Conservation (phyloP, 345 rosid species). For the Conringia planisiliqua region DNA sequence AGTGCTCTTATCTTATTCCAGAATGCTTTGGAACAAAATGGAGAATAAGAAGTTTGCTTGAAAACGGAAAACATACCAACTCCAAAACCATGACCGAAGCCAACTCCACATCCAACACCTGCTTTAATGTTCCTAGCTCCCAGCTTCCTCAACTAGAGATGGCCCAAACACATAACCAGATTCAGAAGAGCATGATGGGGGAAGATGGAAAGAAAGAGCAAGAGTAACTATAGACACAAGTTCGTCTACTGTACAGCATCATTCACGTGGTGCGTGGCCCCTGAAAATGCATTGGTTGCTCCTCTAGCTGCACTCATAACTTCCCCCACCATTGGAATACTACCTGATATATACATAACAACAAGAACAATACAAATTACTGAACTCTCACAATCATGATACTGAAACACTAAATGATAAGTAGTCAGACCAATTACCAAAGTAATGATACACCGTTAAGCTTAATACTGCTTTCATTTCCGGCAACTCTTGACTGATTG, state of each 20-base stretch:
- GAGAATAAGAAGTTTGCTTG: neutral
- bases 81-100: constrained; percentile 41
- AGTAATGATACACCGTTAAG: neutral
- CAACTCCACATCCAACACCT: constrained; percentile 37
- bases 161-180: neutral
- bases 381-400: neutral
- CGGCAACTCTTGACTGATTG: neutral
- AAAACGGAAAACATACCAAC: constrained; percentile 21
- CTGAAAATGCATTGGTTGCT: constrained; percentile 84
- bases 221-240: neutral
- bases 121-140: constrained; percentile 36
- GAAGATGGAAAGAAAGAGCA: neutral
- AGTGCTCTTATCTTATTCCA: neutral
- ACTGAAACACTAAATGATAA: neutral
- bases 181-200: constrained; percentile 1
- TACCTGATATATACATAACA: constrained; percentile 42
- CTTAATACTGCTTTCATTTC: neutral
- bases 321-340: constrained; percentile 76
- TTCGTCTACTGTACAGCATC: constrained; percentile 46
- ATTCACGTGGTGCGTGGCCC: constrained; percentile 70
- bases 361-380: neutral
- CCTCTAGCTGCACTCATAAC: constrained; percentile 93
- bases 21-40: neutral
- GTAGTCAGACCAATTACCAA: neutral
- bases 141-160: constrained; percentile 32